Evolutionary conservation across 331 rosid genomes (phyloP), one percentile per base, ranked within the genome.

Genomic region (Pyrus hybrid): DNA sequence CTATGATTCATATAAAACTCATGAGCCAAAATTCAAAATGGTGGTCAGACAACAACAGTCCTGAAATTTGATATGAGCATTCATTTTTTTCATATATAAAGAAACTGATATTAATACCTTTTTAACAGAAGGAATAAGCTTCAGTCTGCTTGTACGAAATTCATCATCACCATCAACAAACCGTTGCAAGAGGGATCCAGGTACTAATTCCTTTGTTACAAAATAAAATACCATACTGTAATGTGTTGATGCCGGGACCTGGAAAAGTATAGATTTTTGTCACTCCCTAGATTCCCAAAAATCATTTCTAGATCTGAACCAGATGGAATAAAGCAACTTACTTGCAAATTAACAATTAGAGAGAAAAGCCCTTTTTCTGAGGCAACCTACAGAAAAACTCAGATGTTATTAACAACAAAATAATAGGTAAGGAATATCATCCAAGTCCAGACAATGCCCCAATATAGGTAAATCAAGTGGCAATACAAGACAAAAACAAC

Each of bases 141-240:
- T 95, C 80, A 95, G 70, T 87, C 99, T 88, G 80, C 99, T 92
- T 80, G 91, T 95, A 67, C 99, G 96, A 82, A 92, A 95, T 77
- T 95, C 99, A 83, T 95, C 99, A 33, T 95, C 99, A 37, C 97
- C 97, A 13, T 95, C 99, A 80, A 95, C 97, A 85, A 95, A 95
- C 35, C 93, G 91, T 80, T 95, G 97, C 89, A 95, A 85, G 71
- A 95, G 96, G 74, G 99, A 90, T 79, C 97, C 97, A 63, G 89
- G 89, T 85, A 84, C 90, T 76, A 95, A 85, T 71, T 86, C 92
- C 77, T 81, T 92, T 23, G 90, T 85, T 83, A 95, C 99, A 81
- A 92, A 95, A 86, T 95, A 95, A 73, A 95, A 95, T 71, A 95
- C 92, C 99, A 95, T 95, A 82, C 97, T 92, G 71, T 95, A 92